Conservation (phyloP, 169 alveolate species). For the Eimeria falciformis region DNA sequence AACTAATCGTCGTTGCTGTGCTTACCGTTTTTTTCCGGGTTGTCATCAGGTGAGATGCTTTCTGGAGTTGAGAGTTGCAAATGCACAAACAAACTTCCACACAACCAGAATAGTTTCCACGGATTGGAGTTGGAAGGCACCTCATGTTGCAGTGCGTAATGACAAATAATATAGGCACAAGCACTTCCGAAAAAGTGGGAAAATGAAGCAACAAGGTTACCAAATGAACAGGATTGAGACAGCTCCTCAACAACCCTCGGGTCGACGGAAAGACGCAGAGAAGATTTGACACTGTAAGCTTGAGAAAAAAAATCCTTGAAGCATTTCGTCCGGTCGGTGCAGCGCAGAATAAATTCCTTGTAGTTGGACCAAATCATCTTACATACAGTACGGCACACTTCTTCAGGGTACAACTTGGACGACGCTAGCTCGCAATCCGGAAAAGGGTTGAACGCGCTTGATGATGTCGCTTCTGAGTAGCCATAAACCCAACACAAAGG, state of each 20-base stretch:
- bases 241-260: not conserved
- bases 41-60: not conserved
- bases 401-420: no score
- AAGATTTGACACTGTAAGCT: not conserved
- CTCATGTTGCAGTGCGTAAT: not conserved
- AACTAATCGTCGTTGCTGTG: not conserved
- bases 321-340: slow-evolving; percentile 35
- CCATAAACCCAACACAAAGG: no score
- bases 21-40: slow-evolving; percentile 34
- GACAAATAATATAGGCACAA: not conserved
- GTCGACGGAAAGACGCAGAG: not conserved
- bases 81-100: not conserved
- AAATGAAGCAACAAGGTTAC: not conserved
- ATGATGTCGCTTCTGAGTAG: no score
- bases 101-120: not conserved
- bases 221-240: slow-evolving; percentile 43
- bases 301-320: slow-evolving; percentile 13
- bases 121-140: not conserved
- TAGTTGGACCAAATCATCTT: slow-evolving; percentile 21
- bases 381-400: not conserved
- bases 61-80: slow-evolving; percentile 7
- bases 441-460: no score
- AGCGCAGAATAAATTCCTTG: not conserved
- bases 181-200: not conserved
- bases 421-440: no score